phyloP scores from a whole-genome alignment of 164 flowering plant species.

The Vitis cinerea region DNA sequence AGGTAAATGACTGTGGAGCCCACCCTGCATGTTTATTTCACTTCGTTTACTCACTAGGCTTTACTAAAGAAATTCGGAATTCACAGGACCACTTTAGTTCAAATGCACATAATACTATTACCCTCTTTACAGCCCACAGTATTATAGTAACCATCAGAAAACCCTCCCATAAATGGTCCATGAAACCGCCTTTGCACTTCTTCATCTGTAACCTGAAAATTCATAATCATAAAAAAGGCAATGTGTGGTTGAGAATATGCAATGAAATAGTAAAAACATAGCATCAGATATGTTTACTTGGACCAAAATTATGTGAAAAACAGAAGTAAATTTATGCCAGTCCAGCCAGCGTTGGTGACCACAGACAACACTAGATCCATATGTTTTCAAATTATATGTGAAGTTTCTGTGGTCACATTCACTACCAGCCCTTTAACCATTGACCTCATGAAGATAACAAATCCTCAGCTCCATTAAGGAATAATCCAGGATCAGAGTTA shows the following conservation, averaged over 20 bases:
- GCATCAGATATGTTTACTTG: too few species aligned
- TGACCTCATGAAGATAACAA: too few species aligned
- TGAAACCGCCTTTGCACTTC: conserved; percentile 93
- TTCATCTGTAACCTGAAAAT: conserved; percentile 78
- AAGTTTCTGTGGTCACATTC: too few species aligned
- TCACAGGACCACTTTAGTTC: not conserved
- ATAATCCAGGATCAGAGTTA: too few species aligned
- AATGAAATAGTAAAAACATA: not conserved
- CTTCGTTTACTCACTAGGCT: not conserved
- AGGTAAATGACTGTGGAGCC: conserved; percentile 90
- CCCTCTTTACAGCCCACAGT: conserved; percentile 95
- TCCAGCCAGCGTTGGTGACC: too few species aligned
- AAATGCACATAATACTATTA: conserved; percentile 14
- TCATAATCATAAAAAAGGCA: not conserved
- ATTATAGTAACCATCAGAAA: conserved; percentile 87
- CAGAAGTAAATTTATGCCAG: too few species aligned
- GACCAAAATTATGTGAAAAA: too few species aligned
- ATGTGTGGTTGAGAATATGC: not conserved
- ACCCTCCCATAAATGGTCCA: conserved; percentile 97
- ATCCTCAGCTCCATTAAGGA: too few species aligned
- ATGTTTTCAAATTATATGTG: too few species aligned
- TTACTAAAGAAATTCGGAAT: not conserved
- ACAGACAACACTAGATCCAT: too few species aligned
- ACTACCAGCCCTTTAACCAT: too few species aligned
- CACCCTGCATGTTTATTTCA: conserved; percentile 60